Percentiles rank a stretch among this genome's conserved stretches.
Evolutionary conservation across 225 moss, liverwort and hornwort genomes (phyloP).

Genomic region (Pseudisothecium myosuroides): DNA sequence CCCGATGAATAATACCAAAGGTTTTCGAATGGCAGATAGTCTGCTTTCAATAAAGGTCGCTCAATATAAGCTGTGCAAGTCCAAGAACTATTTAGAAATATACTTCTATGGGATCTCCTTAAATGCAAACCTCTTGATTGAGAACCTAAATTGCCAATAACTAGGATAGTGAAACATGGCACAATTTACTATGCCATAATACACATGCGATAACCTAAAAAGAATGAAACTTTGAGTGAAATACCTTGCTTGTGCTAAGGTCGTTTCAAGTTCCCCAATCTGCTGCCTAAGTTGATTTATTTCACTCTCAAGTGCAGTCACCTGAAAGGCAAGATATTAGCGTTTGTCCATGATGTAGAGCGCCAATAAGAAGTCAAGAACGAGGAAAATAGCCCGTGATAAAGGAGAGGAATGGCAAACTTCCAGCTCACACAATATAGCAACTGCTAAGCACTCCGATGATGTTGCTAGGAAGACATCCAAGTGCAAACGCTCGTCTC

Average conservation of each 20-base stretch:
- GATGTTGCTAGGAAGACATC: not conserved
- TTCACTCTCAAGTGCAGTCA: slow-evolving; percentile 51
- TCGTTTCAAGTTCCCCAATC: slow-evolving; percentile 48
- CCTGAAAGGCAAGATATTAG: slow-evolving; percentile 13
- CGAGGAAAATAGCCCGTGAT: not conserved
- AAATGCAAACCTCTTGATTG: not conserved
- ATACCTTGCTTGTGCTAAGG: slow-evolving; percentile 56
- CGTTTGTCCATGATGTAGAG: not conserved
- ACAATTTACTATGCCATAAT: not conserved
- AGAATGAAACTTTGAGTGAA: not conserved
- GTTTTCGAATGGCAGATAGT: not conserved
- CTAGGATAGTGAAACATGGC: not conserved
- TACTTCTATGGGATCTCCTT: not conserved
- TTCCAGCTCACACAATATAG: not conserved
- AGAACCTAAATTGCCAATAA: not conserved
- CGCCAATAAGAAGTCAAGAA: not conserved
- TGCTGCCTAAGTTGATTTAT: slow-evolving; percentile 39
- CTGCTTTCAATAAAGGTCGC: not conserved
- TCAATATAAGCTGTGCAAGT: not conserved
- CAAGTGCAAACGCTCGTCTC: not conserved
- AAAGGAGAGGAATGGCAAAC: not conserved
- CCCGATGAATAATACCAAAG: not conserved
- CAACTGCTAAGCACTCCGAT: not conserved
- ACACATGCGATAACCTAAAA: not conserved
- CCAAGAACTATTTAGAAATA: not conserved